phyloP scores from a whole-genome alignment of 768 basidiomycete genomes.

The Kwoniella sp. region DNA sequence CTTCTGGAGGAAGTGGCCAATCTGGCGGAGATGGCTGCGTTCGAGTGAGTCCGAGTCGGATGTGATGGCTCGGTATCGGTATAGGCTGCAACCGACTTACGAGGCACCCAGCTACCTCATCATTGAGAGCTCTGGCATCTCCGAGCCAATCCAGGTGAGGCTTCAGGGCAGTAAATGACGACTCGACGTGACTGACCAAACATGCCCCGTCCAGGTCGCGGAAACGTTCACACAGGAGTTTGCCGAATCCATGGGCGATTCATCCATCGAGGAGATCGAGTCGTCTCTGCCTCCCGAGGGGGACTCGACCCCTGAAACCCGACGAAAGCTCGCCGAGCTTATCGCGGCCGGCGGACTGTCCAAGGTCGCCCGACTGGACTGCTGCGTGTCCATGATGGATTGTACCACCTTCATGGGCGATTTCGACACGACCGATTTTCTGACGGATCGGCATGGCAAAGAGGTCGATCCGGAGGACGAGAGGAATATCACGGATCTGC shows the following conservation, averaged over 20 bases:
- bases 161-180: not conserved
- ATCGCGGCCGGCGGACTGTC: conserved; percentile 44
- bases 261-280: conserved; percentile 30
- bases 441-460: conserved; percentile 42
- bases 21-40: conserved; percentile 34
- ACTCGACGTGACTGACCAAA: not conserved
- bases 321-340: conserved; percentile 37
- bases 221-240: conserved; percentile 49
- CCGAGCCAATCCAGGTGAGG: conserved; percentile 44
- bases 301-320: conserved; percentile 11
- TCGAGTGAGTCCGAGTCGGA: conserved; percentile 30
- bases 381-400: conserved; percentile 48
- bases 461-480: conserved; percentile 49
- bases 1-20: conserved; percentile 47
- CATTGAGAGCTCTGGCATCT: conserved; percentile 47
- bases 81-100: not conserved
- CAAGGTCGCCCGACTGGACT: conserved; percentile 43
- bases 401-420: conserved; percentile 39
- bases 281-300: conserved; percentile 17
- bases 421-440: conserved; percentile 48
- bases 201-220: conserved; percentile 32
- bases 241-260: conserved; percentile 28
- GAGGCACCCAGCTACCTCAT: conserved; percentile 38
- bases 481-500: conserved; percentile 44
- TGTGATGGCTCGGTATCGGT: too few relatives aligned